phyloP scores from a whole-genome alignment of 2,329 filamentous ascomycete species.

The Alternaria alternata region DNA sequence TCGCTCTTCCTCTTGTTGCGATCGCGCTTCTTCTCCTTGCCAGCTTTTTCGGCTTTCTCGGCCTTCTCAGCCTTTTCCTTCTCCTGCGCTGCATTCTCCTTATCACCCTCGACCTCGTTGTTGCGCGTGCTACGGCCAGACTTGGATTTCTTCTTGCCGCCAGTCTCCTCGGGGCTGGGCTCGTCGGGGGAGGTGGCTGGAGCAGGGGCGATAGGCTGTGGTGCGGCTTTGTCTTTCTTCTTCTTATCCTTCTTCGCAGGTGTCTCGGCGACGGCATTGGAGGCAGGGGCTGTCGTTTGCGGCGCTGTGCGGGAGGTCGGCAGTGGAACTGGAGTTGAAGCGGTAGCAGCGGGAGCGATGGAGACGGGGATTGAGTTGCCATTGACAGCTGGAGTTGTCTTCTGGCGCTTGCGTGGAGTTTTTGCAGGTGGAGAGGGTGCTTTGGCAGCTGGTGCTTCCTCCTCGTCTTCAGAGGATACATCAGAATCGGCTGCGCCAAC shows the following conservation, averaged over 20 bases:
- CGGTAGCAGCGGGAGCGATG: constrained; percentile 26
- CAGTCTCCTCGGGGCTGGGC: constrained; percentile 39
- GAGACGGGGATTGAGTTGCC: constrained; percentile 25
- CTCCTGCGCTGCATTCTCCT: constrained; percentile 35
- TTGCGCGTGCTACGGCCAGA: constrained; percentile 44
- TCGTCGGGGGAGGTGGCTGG: constrained; percentile 34
- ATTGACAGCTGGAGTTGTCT: constrained; percentile 39
- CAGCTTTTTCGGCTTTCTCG: constrained; percentile 10
- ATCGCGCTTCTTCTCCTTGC: constrained; percentile 45
- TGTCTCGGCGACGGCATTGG: constrained; percentile 22
- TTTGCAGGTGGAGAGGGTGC: constrained; percentile 48
- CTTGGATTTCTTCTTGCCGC: constrained; percentile 49
- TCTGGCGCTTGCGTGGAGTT: constrained; percentile 52
- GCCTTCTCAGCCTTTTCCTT: constrained; percentile 5
- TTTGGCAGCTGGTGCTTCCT: constrained; percentile 42
- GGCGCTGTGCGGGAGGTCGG: constrained; percentile 27
- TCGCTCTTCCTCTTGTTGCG: constrained; percentile 48
- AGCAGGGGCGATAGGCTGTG: constrained; percentile 38
- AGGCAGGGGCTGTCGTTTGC: constrained; percentile 22
- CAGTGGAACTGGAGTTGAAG: constrained; percentile 37
- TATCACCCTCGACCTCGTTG: constrained; percentile 40
- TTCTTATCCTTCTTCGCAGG: constrained; percentile 48
- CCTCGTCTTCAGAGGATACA: constrained; percentile 47
- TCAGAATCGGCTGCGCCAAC: constrained; percentile 52
- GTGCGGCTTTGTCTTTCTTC: constrained; percentile 41